phyloP scores from a whole-genome alignment of 257 asterid genomes.

The Solanum sejunctum region DNA sequence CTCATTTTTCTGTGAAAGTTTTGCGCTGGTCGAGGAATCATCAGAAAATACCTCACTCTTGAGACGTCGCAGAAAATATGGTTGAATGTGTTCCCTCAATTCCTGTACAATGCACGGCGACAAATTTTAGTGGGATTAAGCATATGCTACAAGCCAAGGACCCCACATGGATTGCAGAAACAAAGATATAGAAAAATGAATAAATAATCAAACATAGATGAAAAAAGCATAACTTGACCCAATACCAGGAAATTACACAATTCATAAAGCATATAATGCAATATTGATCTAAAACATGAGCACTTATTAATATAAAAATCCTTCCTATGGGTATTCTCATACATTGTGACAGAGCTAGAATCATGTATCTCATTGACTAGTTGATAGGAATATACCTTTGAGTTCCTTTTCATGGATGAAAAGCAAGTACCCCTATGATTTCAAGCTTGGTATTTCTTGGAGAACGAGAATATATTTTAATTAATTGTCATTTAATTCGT shows the following conservation, averaged over 20 bases:
- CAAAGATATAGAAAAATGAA: not conserved
- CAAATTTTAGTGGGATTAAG: not conserved
- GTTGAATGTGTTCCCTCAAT: slow-evolving; percentile 77
- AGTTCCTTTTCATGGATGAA: not conserved
- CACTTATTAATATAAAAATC: not conserved
- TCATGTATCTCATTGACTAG: not conserved
- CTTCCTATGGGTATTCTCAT: not conserved
- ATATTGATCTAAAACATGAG: not conserved
- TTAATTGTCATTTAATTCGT: not conserved
- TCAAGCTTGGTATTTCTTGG: not conserved
- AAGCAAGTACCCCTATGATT: not conserved
- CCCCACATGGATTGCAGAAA: not conserved
- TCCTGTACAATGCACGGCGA: slow-evolving; percentile 24
- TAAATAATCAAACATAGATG: not conserved
- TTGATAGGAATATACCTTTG: not conserved
- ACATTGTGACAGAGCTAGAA: not conserved
- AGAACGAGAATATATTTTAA: not conserved
- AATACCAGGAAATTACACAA: not conserved
- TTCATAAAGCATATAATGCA: not conserved
- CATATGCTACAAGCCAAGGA: not conserved
- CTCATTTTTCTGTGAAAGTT: slow-evolving; percentile 90
- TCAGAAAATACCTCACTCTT: slow-evolving; percentile 76
- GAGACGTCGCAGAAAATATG: slow-evolving; percentile 84
- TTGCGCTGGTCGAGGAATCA: slow-evolving; percentile 9
- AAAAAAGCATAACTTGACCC: not conserved